Percentiles rank a stretch among this genome's conserved stretches.
Evolutionary conservation across 345 rosid genomes (phyloP).

Genomic region (Populus pruinosa): DNA sequence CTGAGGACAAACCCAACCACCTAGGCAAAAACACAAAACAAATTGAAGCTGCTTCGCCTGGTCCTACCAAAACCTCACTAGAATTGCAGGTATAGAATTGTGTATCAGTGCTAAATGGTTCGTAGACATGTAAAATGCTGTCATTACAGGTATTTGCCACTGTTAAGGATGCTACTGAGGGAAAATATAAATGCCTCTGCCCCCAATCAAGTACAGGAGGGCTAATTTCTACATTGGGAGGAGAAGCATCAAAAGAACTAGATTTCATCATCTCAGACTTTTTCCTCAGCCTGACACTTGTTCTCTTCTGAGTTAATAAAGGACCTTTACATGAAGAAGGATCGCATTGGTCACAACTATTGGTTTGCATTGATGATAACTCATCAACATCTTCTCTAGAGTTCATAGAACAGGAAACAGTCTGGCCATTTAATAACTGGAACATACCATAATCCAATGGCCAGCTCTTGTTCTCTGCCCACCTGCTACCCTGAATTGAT

Average conservation of each 20-base stretch:
- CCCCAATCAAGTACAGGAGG: conserved; percentile 65
- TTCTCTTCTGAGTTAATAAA: conserved; percentile 27
- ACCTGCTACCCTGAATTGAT: conserved; percentile 25
- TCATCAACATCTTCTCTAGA: conserved; percentile 30
- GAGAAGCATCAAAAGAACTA: conserved; percentile 28
- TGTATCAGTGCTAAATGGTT: conserved; percentile 52
- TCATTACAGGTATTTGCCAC: conserved; percentile 53
- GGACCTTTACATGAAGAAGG: conserved; percentile 46
- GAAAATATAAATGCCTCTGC: conserved; percentile 41
- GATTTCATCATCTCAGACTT: conserved; percentile 33
- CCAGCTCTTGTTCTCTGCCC: conserved; percentile 37
- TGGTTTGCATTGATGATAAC: conserved; percentile 27
- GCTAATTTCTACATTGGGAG: conserved; percentile 43
- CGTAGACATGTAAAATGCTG: conserved; percentile 55
- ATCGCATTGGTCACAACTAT: conserved; percentile 30
- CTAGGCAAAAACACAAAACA: conserved; percentile 69
- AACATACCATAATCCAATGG: conserved; percentile 42
- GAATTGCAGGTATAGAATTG: conserved; percentile 69
- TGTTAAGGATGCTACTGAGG: conserved; percentile 54
- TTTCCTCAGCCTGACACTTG: conserved; percentile 23
- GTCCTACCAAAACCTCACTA: conserved; percentile 47
- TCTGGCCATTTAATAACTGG: conserved; percentile 42
- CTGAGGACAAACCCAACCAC: conserved; percentile 53
- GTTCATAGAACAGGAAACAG: conserved; percentile 52
- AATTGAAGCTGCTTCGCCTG: conserved; percentile 56